Evolutionary conservation across 1,284 basidiomycete genomes (phyloP).

Genomic region (Lentinula novae-zelandiae): DNA sequence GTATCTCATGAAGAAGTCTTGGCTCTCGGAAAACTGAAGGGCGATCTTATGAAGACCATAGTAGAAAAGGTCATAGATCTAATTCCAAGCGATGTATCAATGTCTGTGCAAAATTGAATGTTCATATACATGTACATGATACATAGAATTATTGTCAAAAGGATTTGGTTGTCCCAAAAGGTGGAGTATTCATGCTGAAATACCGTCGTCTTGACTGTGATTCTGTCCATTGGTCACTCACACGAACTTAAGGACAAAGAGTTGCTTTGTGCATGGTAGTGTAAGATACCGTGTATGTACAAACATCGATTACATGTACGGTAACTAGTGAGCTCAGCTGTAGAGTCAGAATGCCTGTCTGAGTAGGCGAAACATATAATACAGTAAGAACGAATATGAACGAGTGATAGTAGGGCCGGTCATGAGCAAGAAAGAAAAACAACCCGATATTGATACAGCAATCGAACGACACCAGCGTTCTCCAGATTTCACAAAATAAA

Average conservation of each 20-base stretch:
- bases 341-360: background rate
- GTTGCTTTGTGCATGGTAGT: too few relatives aligned
- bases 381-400: background rate
- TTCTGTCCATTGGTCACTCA: too few relatives aligned
- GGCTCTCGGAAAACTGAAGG: constrained; percentile 57
- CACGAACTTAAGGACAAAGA: too few relatives aligned
- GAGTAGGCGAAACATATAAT: background rate
- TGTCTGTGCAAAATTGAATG: background rate
- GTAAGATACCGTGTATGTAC: background rate
- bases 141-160: too few relatives aligned
- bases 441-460: background rate
- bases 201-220: too few relatives aligned
- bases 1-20: constrained; percentile 87
- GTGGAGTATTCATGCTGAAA: too few relatives aligned
- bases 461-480: background rate
- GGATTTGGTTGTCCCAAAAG: too few relatives aligned
- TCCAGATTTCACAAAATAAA: background rate
- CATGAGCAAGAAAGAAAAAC: background rate
- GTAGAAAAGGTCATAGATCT: constrained; percentile 61
- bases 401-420: background rate
- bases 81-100: background rate
- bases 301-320: background rate
- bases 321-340: background rate
- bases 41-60: constrained; percentile 64
- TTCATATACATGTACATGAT: too few relatives aligned